Percentiles rank a stretch among this genome's conserved stretches.
These are phyloP conservation scores for Filobasidium floriforme DNA, from an alignment of 768 basidiomycete species.

Conservation along the genomic window DNA sequence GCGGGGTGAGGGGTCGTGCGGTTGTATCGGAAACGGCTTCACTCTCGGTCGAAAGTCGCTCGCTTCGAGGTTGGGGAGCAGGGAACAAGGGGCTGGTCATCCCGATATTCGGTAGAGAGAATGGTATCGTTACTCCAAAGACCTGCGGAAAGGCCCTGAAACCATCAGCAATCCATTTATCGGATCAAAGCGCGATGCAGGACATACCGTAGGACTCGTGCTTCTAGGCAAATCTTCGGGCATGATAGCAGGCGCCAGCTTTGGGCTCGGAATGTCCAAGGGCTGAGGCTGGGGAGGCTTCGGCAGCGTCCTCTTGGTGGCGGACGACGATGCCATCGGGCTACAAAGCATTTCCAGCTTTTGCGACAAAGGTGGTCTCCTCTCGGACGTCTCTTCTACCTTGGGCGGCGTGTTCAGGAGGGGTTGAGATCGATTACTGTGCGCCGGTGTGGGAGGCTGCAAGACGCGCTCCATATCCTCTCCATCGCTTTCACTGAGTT, in stretches of 20 bases:
- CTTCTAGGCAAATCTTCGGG: conserved; percentile 22
- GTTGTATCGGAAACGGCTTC: not conserved
- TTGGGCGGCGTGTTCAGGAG: conserved; percentile 1
- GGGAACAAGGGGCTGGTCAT: conserved; percentile 37
- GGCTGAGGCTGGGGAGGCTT: conserved; percentile 36
- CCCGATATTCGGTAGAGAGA: conserved; percentile 37
- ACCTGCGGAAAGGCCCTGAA: conserved; percentile 27
- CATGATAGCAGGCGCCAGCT: conserved; percentile 22
- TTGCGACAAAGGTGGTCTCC: not conserved
- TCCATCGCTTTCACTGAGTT: conserved; percentile 4
- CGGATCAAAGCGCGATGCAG: not conserved
- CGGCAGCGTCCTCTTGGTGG: conserved; percentile 26
- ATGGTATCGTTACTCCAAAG: conserved; percentile 32
- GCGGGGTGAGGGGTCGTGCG: conserved; percentile 33
- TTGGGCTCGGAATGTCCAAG: conserved; percentile 35
- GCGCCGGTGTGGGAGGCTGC: not conserved
- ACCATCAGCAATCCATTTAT: no score
- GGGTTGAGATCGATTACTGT: not conserved
- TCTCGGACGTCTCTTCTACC: conserved; percentile 10
- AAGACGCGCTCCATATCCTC: conserved; percentile 8
- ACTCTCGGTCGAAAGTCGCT: conserved; percentile 5
- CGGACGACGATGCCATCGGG: not conserved
- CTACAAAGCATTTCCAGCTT: conserved; percentile 10
- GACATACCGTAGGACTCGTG: conserved; percentile 15
- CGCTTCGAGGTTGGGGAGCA: conserved; percentile 9